Percentiles rank a stretch among this genome's conserved stretches.
Evolutionary conservation across 768 basidiomycete genomes (phyloP).

Genomic region (Pisolithus sp.): DNA sequence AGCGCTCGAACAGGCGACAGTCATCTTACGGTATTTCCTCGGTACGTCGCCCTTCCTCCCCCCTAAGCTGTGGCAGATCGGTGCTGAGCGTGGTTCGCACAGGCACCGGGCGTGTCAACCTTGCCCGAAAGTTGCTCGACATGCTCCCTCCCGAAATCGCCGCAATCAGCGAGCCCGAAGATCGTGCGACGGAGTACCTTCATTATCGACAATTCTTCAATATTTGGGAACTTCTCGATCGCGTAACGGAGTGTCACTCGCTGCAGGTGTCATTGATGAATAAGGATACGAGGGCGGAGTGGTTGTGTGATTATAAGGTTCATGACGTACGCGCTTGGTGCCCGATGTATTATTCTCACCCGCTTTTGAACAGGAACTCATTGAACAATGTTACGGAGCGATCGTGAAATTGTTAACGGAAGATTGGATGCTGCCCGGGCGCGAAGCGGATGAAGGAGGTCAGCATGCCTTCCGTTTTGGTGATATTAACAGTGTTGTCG

Average conservation of each 20-base stretch:
- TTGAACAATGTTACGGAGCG: slow-evolving; percentile 59
- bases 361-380: slow-evolving; percentile 36
- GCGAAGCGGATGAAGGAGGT: slow-evolving; percentile 35
- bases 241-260: slow-evolving; percentile 55
- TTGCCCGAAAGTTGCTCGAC: slow-evolving; percentile 54
- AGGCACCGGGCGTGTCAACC: slow-evolving; percentile 71
- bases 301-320: slow-evolving; percentile 65
- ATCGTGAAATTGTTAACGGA: slow-evolving; percentile 67
- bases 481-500: slow-evolving; percentile 1
- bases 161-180: slow-evolving; percentile 59
- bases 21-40: slow-evolving; percentile 84
- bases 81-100: not conserved
- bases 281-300: slow-evolving; percentile 50
- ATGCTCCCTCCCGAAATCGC: slow-evolving; percentile 61
- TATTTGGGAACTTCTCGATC: slow-evolving; percentile 62
- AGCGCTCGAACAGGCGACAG: slow-evolving; percentile 82
- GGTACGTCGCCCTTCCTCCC: slow-evolving; percentile 39
- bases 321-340: not conserved
- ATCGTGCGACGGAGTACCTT: slow-evolving; percentile 65
- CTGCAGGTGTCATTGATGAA: slow-evolving; percentile 51
- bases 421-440: slow-evolving; percentile 67
- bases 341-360: not conserved
- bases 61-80: too few species aligned
- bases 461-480: not conserved
- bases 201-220: slow-evolving; percentile 78